Percentiles rank a stretch among this genome's conserved stretches.
phyloP scores from a whole-genome alignment of 2,329 filamentous ascomycete genomes.

The Dothideomycetidae sp. region DNA sequence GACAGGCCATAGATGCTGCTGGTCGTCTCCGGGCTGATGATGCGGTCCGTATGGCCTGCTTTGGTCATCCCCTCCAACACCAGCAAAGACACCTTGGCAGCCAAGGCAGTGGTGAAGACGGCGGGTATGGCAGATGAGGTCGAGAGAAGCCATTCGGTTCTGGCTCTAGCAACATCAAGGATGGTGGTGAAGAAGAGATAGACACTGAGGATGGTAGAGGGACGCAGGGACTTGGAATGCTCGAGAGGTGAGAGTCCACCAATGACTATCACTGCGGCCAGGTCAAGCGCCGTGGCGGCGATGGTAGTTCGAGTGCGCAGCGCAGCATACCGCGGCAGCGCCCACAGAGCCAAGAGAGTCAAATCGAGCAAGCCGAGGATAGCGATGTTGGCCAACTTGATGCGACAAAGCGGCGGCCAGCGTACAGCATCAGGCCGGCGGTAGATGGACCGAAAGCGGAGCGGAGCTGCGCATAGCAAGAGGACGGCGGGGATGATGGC shows the following conservation, averaged over 20 bases:
- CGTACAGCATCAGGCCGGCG: slow-evolving; percentile 16
- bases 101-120: slow-evolving; percentile 25
- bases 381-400: slow-evolving; percentile 5
- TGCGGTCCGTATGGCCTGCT: background rate
- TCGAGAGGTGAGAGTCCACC: slow-evolving; percentile 9
- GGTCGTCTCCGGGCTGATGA: slow-evolving; percentile 8
- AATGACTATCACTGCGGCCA: slow-evolving; percentile 3
- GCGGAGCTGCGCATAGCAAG: slow-evolving; percentile 19
- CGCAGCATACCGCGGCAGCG: background rate
- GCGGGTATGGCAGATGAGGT: slow-evolving; percentile 18
- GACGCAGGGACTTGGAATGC: slow-evolving; percentile 10
- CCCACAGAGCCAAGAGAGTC: background rate
- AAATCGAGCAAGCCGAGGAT: background rate
- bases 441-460: slow-evolving; percentile 19
- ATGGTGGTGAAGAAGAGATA: slow-evolving; percentile 10
- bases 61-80: slow-evolving; percentile 16
- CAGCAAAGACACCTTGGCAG: slow-evolving; percentile 25
- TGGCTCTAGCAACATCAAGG: slow-evolving; percentile 8
- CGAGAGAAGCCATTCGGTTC: slow-evolving; percentile 19
- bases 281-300: background rate
- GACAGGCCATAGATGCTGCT: slow-evolving; percentile 7
- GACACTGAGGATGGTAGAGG: slow-evolving; percentile 9
- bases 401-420: slow-evolving; percentile 6
- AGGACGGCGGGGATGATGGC: slow-evolving; percentile 21
- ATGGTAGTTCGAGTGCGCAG: background rate